Evolutionary conservation across 192 early-diverging fungal genomes (phyloP).

Genomic region (Kickxella alabastrina): DNA sequence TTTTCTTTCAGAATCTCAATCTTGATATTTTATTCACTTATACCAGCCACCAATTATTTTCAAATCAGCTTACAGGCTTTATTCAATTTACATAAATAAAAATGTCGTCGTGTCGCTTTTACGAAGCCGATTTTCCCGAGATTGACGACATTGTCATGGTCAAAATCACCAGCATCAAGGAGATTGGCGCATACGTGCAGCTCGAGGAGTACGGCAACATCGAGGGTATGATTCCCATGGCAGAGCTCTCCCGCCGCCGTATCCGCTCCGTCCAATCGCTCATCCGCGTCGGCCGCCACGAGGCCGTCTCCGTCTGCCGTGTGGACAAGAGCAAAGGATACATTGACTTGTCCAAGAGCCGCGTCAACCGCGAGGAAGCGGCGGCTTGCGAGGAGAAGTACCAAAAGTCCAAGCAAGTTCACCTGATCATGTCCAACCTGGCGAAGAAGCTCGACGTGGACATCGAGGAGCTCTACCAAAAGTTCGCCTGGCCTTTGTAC

Average conservation of each 20-base stretch:
- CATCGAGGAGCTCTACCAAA: constrained; percentile 79
- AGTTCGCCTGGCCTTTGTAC: constrained; percentile 93
- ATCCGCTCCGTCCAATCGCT: constrained; percentile 96
- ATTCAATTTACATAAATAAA: neutral
- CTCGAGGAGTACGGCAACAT: constrained; percentile 95
- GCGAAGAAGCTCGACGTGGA: constrained; percentile 79
- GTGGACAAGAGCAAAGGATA: constrained; percentile 99
- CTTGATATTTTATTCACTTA: neutral
- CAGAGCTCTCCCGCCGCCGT: constrained; percentile 89
- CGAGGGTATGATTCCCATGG: constrained; percentile 95
- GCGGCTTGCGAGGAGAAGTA: constrained; percentile 88
- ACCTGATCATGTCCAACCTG: constrained; percentile 54
- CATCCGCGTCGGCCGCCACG: constrained; percentile 87
- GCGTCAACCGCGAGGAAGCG: constrained; percentile 84
- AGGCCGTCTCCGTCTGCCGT: constrained; percentile 89
- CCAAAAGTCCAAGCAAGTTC: constrained; percentile 83
- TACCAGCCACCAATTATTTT: neutral
- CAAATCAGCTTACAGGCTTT: too few relatives aligned
- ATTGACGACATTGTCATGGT: constrained; percentile 96
- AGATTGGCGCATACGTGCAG: constrained; percentile 94
- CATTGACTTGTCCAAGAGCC: constrained; percentile 96
- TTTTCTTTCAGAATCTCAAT: too few relatives aligned
- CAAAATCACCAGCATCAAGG: constrained; percentile 90
- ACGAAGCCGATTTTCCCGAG: constrained; percentile 90
- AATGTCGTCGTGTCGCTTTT: constrained; percentile 93